Conservation (phyloP, 805 yeast genomes). For the Starmerella geochares region DNA sequence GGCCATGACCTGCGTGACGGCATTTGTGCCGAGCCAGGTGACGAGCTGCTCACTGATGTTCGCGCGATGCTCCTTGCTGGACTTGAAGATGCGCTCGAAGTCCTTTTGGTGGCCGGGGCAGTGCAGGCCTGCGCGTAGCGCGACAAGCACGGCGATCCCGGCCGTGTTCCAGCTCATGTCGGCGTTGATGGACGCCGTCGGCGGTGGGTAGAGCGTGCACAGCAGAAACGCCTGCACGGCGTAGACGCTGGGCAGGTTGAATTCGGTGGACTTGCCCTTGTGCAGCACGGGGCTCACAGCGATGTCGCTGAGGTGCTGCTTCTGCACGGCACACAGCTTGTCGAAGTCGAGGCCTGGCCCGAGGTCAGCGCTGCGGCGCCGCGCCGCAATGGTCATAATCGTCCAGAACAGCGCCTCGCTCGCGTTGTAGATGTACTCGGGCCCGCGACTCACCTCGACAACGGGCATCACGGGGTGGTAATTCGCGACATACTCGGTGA, state of each 20-base stretch:
- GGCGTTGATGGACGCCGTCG: conserved; percentile 86
- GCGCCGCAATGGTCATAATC: conserved; percentile 69
- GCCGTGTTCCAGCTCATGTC: conserved; percentile 94
- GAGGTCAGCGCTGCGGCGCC: conserved; percentile 41
- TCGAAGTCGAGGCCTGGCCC: conserved; percentile 39
- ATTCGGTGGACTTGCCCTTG: conserved; percentile 29
- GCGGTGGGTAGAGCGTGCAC: conserved; percentile 92
- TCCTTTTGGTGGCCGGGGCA: conserved; percentile 55
- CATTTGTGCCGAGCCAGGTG: conserved; percentile 91
- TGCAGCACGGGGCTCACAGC: conserved; percentile 81
- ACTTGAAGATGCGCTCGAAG: conserved; percentile 40
- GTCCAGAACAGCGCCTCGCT: conserved; percentile 95
- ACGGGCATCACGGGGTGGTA: conserved; percentile 85
- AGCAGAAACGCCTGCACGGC: conserved; percentile 87
- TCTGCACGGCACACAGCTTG: conserved; percentile 56
- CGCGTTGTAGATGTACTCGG: conserved; percentile 63
- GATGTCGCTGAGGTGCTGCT: conserved; percentile 71
- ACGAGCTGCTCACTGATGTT: conserved; percentile 57
- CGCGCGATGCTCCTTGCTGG: conserved; percentile 28
- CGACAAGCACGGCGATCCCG: conserved; percentile 87
- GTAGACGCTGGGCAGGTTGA: conserved; percentile 82
- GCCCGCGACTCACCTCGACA: conserved; percentile 71
- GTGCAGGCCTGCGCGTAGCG: conserved; percentile 83
- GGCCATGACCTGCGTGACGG: conserved; percentile 81
- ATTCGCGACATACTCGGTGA: conserved; percentile 55